Base-by-base conservation (phyloP, 2,329 filamentous ascomycete species). In the Diaporthe amygdali region DNA sequence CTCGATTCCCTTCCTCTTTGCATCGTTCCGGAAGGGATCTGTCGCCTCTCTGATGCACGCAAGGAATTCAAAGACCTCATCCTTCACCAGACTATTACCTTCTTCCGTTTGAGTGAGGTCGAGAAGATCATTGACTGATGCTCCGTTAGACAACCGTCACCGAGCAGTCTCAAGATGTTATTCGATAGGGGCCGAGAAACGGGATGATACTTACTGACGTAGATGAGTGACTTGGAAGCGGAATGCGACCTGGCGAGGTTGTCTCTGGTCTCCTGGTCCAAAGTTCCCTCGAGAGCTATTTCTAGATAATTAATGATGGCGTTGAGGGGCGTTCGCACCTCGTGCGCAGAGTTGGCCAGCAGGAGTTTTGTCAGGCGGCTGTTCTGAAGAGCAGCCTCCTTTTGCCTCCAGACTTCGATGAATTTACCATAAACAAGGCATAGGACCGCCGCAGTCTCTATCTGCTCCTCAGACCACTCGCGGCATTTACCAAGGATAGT, bases 251-350 rank as follows among this genome's bases (percentile, higher is more conserved):
- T 92, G 0, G 92, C 88, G 7, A 97, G 84, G 72, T 96, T 97
- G 6, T 97, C 95, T 25, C 95, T 87, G 0, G 94, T 97, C 77
- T 97, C 95, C 20, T 89, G 84, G 74, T 97, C 95, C 3, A 97
- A 84, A 0, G 86, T 84, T 0, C 94, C 94, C 81, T 97, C 95
- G 1, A 97, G 83, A 0, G 95, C 95, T 74, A 97, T 97, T 76
- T 97, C 95, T 1, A 97, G 87, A 75, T 97, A 97, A 76, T 97
- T 97, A 81, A 97, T 97, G 77, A 97, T 97, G 20, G 95, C 95
- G 77, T 97, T 97, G 2, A 97, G 83, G 0, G 95, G 95, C 0
- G 95, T 97, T 63, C 95, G 91, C 10, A 97, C 94, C 83, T 97
- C 95, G 74, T 97, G 95, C 0, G 95, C 95, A 0, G 94, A 97